phyloP scores from a whole-genome alignment of 139 green algal genomes.

The Medakamo hakoo region DNA sequence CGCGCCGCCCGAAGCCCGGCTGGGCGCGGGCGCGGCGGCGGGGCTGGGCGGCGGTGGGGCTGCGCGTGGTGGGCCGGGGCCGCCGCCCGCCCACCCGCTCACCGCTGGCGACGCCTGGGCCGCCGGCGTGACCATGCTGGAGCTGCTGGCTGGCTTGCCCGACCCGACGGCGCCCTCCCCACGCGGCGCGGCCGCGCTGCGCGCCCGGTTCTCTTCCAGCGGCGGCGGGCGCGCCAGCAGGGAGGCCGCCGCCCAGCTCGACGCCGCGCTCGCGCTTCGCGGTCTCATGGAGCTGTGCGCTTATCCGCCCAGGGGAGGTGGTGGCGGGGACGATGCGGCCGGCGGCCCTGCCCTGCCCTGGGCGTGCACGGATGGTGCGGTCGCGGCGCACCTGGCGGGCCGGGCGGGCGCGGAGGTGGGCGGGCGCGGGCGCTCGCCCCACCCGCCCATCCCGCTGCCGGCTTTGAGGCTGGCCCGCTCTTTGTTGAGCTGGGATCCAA shows the following conservation, averaged over 20 bases:
- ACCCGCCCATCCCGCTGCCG: too few species aligned
- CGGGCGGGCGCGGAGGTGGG: too few species aligned
- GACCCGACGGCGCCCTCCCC: not conserved
- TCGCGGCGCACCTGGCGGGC: not conserved
- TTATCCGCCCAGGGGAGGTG: not conserved
- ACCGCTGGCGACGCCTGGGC: not conserved
- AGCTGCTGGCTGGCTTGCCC: not conserved
- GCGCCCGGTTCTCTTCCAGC: not conserved
- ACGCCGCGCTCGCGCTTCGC: slow-evolving; percentile 1
- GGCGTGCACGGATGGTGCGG: not conserved
- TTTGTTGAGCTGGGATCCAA: too few species aligned
- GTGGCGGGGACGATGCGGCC: not conserved
- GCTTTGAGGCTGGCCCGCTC: too few species aligned
- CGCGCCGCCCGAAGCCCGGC: not conserved
- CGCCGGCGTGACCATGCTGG: not conserved
- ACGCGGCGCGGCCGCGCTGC: not conserved
- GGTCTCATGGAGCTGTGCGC: slow-evolving; percentile 7
- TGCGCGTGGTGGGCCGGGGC: too few species aligned
- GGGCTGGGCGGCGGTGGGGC: too few species aligned
- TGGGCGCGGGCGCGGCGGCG: too few species aligned
- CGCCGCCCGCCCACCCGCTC: not conserved
- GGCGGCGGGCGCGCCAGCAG: too few species aligned
- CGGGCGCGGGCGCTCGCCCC: too few species aligned
- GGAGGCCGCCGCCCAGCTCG: not conserved
- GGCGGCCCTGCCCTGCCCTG: not conserved